Base-by-base conservation (phyloP, 2,329 filamentous ascomycete species). In the Botrytis sinoallii region DNA sequence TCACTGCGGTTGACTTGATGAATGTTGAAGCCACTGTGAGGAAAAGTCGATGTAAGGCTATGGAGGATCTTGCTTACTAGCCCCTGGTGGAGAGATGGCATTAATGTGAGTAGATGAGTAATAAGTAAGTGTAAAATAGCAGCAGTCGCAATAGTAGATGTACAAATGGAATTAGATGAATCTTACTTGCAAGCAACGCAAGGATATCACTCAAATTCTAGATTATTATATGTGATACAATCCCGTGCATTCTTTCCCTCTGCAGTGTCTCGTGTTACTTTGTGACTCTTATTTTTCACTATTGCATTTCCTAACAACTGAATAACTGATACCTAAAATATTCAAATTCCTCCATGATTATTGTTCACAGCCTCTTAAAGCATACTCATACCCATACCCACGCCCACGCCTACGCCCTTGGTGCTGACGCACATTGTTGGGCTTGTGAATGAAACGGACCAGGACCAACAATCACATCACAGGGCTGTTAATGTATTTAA, bases 381-480 rank as follows among this genome's bases (percentile, higher is more conserved):
- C 29, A 44, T 42, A 25, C n/a, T 12, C 25, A 3, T 55, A 55
- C 48, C 25, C 48, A n/a, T 8, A 10, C 32, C 52, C n/a, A 32
- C 32, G 32, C 22, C 35, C 48, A n/a, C 14, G 18, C 32, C 52
- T 7, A 32, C 32, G 32, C 22, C 35, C 61, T 60, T 22, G 42
- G 16, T 42, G 40, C 40, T 52, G 69, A 52, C 69, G 40, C 32
- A 55, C n/a, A 68, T 68, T n/a, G 25, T 55, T 55, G 48, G 48
- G 48, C 61, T 22, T 71, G 42, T 59, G 59, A 71, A 48, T 64
- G 69, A 63, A 71, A 71, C 69, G 32, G 29, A 32, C 57, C 57
- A 61, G 32, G 29, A 64, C 42, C 57, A 61, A 38, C 57, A 71
- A 61, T 63, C 32, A 61, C 57, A 64, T 61, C 29, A 63, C 59